Percentiles rank a stretch among this genome's conserved stretches.
Evolutionary conservation across 805 yeast species (phyloP).

Genomic region (Zygosaccharomyces gambellarensis): DNA sequence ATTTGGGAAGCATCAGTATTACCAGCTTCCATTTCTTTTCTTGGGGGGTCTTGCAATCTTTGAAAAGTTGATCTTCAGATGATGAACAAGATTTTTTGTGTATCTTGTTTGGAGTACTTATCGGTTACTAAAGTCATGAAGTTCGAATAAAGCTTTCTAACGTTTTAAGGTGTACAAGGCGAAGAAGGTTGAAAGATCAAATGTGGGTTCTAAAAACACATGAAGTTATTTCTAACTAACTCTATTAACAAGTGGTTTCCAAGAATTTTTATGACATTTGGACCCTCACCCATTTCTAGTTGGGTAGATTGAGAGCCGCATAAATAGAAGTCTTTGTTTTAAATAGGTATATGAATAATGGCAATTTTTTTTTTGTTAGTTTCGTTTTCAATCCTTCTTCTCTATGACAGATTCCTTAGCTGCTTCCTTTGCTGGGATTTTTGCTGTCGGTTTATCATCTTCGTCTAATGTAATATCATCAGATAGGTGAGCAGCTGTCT

Average conservation of each 20-base stretch:
- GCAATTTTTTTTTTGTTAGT: neutral
- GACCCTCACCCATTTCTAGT: neutral
- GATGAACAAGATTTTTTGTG: neutral
- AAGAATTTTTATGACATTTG: slow-evolving; percentile 2
- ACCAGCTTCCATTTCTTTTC: neutral
- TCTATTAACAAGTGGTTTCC: neutral
- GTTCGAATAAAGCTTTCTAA: neutral
- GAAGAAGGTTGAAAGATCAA: neutral
- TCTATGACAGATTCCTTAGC: slow-evolving; percentile 19
- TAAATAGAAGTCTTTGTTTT: slow-evolving; percentile 2
- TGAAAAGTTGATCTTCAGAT: too few relatives aligned
- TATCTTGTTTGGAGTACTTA: neutral
- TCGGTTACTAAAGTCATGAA: too few relatives aligned
- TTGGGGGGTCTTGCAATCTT: too few relatives aligned
- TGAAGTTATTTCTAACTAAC: neutral
- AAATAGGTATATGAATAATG: slow-evolving; percentile 4
- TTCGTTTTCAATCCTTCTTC: slow-evolving; percentile 9
- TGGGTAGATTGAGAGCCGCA: neutral
- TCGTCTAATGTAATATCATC: slow-evolving; percentile 40
- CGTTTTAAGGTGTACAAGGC: neutral
- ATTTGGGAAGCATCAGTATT: slow-evolving; percentile 2
- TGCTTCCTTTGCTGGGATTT: slow-evolving; percentile 23
- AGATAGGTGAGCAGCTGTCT: slow-evolving; percentile 23
- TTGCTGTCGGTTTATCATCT: slow-evolving; percentile 26
- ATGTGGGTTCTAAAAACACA: neutral